Evolutionary conservation across 31 red algal genomes (phyloP), one percentile per base, ranked within the genome.

Genomic region (Bonnemaisonia californica): DNA sequence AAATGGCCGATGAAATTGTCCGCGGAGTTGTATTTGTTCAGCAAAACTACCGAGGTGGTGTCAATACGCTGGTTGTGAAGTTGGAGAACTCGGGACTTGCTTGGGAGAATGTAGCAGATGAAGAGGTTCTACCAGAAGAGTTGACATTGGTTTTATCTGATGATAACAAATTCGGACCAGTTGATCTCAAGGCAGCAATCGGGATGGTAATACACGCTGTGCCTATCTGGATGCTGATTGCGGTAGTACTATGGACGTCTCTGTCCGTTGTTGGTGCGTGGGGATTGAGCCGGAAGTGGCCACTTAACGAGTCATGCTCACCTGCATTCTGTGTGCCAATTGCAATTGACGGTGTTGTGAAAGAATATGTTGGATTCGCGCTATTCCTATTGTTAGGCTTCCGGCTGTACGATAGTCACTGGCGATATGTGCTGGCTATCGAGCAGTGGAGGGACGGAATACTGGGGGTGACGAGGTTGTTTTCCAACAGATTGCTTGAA

Each of bases 341-440:
- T 23, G 75, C 74, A 12, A 37, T 88, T 2, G 74, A 79, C 40
- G 30, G 33, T 28, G 35, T 54, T 69, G 61, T 88, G 8, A 68
- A 59, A 27, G 84, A 54, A 62, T 88, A 79, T 59, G 54, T 88
- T 69, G 84, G 84, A 71, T 88, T 79, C 47, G 84, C 84, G 32
- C 48, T 88, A 34, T 88, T 88, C 42, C 61, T 88, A 3, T 63
- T 88, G 28, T 41, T 88, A 5, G 84, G 71, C 34, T 88, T 88
- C 31, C 84, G 84, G 5, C 74, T 78, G 2, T 72, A 71, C 27
- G 84, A 88, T 34, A 79, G 74, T 41, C 75, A 88, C 58, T 26
- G 51, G 57, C 58, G 84, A 31, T 88, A 79, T 48, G 54, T 57
- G 16, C 28, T 18, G n/a, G 84, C 28, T 7, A 65, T 79, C n/a